phyloP scores from a whole-genome alignment of 768 basidiomycete genomes.

The Podaxis sp. region DNA sequence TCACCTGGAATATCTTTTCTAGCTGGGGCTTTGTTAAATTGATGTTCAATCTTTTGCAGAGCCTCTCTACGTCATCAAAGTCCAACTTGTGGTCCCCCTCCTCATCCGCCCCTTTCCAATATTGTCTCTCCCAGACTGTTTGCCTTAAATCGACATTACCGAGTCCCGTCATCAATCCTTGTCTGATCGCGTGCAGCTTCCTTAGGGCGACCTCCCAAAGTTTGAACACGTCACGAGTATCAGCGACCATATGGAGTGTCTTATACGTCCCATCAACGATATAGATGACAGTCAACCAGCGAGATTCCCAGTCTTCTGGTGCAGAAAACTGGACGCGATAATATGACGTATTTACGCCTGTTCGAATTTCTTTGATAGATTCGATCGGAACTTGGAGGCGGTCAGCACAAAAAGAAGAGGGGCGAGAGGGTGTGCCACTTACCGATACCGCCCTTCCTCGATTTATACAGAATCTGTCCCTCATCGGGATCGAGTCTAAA shows the following conservation, averaged over 20 bases:
- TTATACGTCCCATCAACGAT: constrained; percentile 77
- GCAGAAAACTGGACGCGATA: constrained; percentile 71
- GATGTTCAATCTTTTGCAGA: constrained; percentile 72
- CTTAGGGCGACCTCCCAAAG: constrained; percentile 62
- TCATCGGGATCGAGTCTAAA: constrained; percentile 76
- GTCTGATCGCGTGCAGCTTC: constrained; percentile 61
- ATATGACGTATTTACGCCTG: constrained; percentile 65
- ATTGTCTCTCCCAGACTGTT: constrained; percentile 75
- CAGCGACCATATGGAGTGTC: constrained; percentile 81
- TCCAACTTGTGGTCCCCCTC: constrained; percentile 59
- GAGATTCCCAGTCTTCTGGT: constrained; percentile 56
- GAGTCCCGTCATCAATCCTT: constrained; percentile 66
- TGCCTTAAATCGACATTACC: constrained; percentile 64
- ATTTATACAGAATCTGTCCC: constrained; percentile 72
- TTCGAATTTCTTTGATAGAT: constrained; percentile 82
- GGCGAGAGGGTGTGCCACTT: constrained; percentile 25
- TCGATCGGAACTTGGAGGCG: constrained; percentile 72
- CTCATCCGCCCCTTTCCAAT: constrained; percentile 75
- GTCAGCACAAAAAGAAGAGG: neutral
- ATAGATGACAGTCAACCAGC: constrained; percentile 89
- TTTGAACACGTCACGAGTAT: constrained; percentile 43
- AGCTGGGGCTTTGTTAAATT: constrained; percentile 55
- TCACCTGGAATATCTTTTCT: constrained; percentile 55
- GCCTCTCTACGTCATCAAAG: constrained; percentile 68
- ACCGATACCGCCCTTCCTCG: constrained; percentile 60